Evolutionary conservation across 192 early-diverging fungal genomes (phyloP), one percentile per base, ranked within the genome.

Genomic region (Diversispora epigaea): DNA sequence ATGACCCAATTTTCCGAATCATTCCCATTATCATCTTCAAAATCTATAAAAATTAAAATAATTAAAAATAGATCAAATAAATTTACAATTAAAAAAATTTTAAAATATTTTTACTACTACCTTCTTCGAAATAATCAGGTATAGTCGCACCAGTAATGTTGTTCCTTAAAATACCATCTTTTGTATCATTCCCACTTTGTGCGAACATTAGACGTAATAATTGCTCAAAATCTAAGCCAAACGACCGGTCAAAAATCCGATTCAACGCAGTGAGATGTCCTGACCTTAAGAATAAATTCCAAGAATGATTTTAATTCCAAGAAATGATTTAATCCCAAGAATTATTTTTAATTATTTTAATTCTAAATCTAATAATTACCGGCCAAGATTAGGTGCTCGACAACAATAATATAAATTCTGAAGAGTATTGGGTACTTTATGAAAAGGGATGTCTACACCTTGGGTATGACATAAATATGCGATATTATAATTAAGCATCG

Each of bases 391-490:
- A 17, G 80, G 61, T 19, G 85, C 75, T 44, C 73, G 25, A 46
- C 85, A 86, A 60, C 85, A 86, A 5, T 77, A 65, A 49, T 81
- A 76, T 22, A 88, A 52, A 44, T 84, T 83, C 57, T 83, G 83
- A 10, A 88, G 75, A 9, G 83, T 86, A 68, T 88, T 81, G 25
- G 85, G 62, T 6, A 85, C 80, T 39, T 83, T 81, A 49, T 74
- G 71, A 0, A 82, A 58, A 12, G 83, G 78, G 52, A 86, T 81
- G 19, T 86, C 80, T 10, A 87, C 79, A 19, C 86, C 85, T 58
- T 88, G 87, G 3, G 84, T 84, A 76, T 84, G 79, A 67, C 87
- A 88, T 12, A 88, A 68, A 76, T 86, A 88, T 4, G 83, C 87
- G 68, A 88, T 80, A 25, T 88, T 79, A 56, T 88, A 88, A 71